Evolutionary conservation across 2,329 filamentous ascomycete genomes (phyloP).

Genomic region (Paecilomyces sp.): DNA sequence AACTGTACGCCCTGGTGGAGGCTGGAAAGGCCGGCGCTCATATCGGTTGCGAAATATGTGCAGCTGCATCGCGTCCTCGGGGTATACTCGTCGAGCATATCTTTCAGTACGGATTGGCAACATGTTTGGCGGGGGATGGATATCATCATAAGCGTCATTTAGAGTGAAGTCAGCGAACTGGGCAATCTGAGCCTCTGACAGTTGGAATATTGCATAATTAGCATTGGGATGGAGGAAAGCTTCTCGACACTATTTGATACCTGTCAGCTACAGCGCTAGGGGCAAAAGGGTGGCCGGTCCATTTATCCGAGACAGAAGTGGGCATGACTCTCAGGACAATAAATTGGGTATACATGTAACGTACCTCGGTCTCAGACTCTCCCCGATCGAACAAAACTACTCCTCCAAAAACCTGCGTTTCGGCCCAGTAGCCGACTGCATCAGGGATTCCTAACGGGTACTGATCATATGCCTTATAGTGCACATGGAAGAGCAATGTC

Average conservation of each 20-base stretch:
- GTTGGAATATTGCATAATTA: constrained; percentile 1
- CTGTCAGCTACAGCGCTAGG: not conserved
- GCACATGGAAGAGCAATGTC: not conserved
- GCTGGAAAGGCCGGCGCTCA: not conserved
- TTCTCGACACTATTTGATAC: constrained; percentile 2
- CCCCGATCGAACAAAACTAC: constrained; percentile 4
- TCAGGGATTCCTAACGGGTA: constrained; percentile 3
- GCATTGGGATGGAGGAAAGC: constrained; percentile 4
- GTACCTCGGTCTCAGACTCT: constrained; percentile 1
- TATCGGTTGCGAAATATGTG: constrained; percentile 6
- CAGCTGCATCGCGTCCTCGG: constrained; percentile 1
- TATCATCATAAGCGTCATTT: not conserved
- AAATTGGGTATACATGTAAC: not conserved
- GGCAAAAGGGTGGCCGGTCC: not conserved
- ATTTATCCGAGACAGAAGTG: no score
- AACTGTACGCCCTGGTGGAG: not conserved
- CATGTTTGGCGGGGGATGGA: not conserved
- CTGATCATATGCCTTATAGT: not conserved
- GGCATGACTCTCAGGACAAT: not conserved
- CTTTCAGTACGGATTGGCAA: constrained; percentile 4
- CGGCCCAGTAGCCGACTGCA: constrained; percentile 4
- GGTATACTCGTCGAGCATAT: constrained; percentile 5
- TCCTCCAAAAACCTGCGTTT: constrained; percentile 3
- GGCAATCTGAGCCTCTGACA: constrained; percentile 3
- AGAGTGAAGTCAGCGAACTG: constrained; percentile 3